Conservation (phyloP, 148 eudicot species). For the Nepenthes gracilis region DNA sequence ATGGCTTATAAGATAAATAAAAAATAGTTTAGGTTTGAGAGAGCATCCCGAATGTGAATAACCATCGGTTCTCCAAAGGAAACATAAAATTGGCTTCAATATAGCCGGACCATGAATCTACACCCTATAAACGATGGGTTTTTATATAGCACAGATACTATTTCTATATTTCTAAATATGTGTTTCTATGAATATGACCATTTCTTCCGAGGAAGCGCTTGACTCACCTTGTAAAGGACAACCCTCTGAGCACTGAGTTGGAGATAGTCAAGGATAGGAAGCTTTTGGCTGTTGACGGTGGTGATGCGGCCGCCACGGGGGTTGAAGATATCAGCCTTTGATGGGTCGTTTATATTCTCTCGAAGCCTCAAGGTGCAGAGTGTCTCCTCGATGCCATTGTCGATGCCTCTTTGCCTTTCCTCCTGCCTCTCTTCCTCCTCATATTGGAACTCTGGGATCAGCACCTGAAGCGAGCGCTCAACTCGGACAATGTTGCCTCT, state of each 20-base stretch:
- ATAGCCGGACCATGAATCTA: too few relatives aligned
- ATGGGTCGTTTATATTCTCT: constrained; percentile 40
- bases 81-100: too few relatives aligned
- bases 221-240: constrained; percentile 53
- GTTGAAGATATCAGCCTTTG: constrained; percentile 53
- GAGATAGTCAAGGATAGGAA: constrained; percentile 49
- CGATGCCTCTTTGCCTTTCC: constrained; percentile 1
- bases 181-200: too few relatives aligned
- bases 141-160: too few relatives aligned
- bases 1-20: too few relatives aligned
- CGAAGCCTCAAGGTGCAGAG: constrained; percentile 38
- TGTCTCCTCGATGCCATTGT: constrained; percentile 64
- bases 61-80: too few relatives aligned
- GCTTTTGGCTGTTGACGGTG: constrained; percentile 39
- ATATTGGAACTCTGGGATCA: neutral
- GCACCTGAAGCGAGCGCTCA: neutral
- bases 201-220: neutral
- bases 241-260: constrained; percentile 67
- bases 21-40: too few relatives aligned
- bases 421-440: constrained; percentile 1
- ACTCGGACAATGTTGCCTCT: constrained; percentile 55
- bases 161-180: too few relatives aligned
- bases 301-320: constrained; percentile 59
- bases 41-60: too few relatives aligned
- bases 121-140: too few relatives aligned